Evolutionary conservation across 192 early-diverging fungal species (phyloP).

Genomic region (Borealophlyctis nickersoniae): DNA sequence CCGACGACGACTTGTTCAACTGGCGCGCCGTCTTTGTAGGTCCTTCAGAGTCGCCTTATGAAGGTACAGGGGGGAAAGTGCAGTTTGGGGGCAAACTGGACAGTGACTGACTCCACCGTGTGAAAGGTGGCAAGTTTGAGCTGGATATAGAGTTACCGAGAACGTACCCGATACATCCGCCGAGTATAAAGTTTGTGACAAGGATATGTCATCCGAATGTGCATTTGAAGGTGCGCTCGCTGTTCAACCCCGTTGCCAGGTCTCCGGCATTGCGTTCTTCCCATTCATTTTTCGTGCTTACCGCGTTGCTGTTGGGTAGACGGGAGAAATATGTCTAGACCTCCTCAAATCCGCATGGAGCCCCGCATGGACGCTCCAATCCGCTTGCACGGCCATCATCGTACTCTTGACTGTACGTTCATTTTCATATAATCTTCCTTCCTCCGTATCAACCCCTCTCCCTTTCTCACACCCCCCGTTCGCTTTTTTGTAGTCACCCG

Average conservation of each 20-base stretch:
- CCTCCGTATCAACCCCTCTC: not conserved
- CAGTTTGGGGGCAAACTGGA: no score
- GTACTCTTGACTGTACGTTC: conserved; percentile 64
- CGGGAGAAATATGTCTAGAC: conserved; percentile 96
- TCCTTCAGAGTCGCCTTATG: conserved; percentile 64
- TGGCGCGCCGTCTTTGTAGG: conserved; percentile 74
- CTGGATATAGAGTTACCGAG: conserved; percentile 68
- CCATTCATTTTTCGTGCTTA: not conserved
- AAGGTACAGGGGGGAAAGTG: conserved; percentile 45
- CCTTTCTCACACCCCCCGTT: conserved; percentile 1
- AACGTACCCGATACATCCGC: conserved; percentile 76
- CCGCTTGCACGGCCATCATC: conserved; percentile 78
- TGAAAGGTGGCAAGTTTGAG: conserved; percentile 70
- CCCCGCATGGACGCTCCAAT: conserved; percentile 91
- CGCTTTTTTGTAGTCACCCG: conserved; percentile 64
- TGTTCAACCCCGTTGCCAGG: no score
- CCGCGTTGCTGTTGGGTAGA: conserved; percentile 59
- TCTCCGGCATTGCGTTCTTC: conserved; percentile 1
- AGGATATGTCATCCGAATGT: conserved; percentile 91
- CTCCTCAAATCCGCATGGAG: conserved; percentile 91
- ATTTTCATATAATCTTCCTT: not conserved
- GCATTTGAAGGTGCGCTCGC: conserved; percentile 71
- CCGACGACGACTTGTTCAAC: conserved; percentile 64
- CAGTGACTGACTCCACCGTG: no score
- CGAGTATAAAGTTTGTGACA: conserved; percentile 69